Evolutionary conservation across 1,139 yeast genomes (phyloP).

Genomic region (Blastobotrys serpentis): DNA sequence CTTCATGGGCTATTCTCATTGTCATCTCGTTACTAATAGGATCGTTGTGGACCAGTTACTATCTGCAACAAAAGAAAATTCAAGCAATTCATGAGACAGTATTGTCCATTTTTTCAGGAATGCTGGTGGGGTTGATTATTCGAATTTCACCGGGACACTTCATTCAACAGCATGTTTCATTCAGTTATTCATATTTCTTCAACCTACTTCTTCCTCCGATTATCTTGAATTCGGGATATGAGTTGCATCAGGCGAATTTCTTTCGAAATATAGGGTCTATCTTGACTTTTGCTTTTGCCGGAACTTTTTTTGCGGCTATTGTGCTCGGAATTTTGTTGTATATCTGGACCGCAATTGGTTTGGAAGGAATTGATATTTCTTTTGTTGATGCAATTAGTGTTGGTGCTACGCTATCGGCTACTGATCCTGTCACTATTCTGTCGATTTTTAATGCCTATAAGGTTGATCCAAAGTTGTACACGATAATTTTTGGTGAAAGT

Average conservation of each 20-base stretch:
- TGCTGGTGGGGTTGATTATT: constrained; percentile 90
- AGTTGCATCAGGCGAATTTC: constrained; percentile 91
- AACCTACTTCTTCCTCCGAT: constrained; percentile 94
- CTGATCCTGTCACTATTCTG: constrained; percentile 96
- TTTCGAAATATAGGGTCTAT: constrained; percentile 90
- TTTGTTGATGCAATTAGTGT: constrained; percentile 96
- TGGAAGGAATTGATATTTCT: constrained; percentile 83
- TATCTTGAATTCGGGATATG: constrained; percentile 93
- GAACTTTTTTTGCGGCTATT: constrained; percentile 87
- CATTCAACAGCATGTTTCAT: constrained; percentile 94
- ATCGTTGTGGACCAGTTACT: constrained; percentile 94
- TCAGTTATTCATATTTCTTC: constrained; percentile 91
- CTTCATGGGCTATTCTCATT: constrained; percentile 96
- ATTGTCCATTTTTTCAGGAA: constrained; percentile 90
- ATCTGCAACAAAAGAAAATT: constrained; percentile 84
- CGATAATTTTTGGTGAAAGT: constrained; percentile 96
- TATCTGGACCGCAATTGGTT: constrained; percentile 87
- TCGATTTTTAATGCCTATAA: constrained; percentile 96
- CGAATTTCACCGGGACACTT: constrained; percentile 93
- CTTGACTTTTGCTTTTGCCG: constrained; percentile 93
- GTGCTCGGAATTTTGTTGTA: constrained; percentile 83
- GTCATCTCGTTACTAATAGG: constrained; percentile 74
- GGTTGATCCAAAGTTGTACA: constrained; percentile 95
- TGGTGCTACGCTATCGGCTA: constrained; percentile 96
- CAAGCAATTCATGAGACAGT: constrained; percentile 97